A percentile compares a stretch with the other conserved stretches of the same genome.
Conservation (phyloP, 768 basidiomycete species). For the Xerocomellus amylosporus region DNA sequence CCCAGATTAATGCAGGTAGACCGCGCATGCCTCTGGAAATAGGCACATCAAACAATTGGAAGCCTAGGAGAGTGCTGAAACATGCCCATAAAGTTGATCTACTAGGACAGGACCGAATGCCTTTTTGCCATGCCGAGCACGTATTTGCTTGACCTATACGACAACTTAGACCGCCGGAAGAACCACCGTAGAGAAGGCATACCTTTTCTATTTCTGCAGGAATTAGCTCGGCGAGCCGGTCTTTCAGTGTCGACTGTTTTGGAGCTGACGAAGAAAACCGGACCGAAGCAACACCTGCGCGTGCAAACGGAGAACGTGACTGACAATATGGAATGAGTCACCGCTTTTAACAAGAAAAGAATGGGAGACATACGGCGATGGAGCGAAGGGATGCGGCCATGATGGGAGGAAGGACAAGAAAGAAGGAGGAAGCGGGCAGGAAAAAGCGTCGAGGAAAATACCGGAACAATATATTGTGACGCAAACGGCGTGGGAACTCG, state of each 20-base stretch:
- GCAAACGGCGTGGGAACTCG: constrained; percentile 13
- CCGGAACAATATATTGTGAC: constrained; percentile 17
- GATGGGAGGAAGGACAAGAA: constrained; percentile 14
- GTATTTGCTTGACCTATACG: constrained; percentile 77
- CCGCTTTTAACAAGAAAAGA: neutral
- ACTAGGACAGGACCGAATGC: constrained; percentile 88
- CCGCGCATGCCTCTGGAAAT: constrained; percentile 75
- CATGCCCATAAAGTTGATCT: constrained; percentile 85
- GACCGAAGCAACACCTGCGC: constrained; percentile 43
- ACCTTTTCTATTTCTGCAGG: constrained; percentile 64
- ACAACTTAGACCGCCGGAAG: constrained; percentile 4
- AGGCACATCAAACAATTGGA: neutral
- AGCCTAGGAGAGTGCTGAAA: neutral
- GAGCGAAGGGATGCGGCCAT: constrained; percentile 47
- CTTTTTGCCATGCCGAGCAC: constrained; percentile 88
- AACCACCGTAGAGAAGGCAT: neutral
- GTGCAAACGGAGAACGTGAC: constrained; percentile 51
- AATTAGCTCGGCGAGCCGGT: constrained; percentile 90
- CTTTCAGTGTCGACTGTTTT: constrained; percentile 80
- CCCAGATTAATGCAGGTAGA: constrained; percentile 95
- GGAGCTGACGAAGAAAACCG: constrained; percentile 64
- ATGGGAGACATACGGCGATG: constrained; percentile 34
- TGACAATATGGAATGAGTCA: constrained; percentile 20
- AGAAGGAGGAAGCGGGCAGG: neutral
- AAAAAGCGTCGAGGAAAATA: constrained; percentile 23